Percentiles rank a stretch among this genome's conserved stretches.
These are phyloP conservation scores for Monilinia laxa DNA, from an alignment of 2,329 filamentous ascomycete genomes.

Conservation along the genomic window DNA sequence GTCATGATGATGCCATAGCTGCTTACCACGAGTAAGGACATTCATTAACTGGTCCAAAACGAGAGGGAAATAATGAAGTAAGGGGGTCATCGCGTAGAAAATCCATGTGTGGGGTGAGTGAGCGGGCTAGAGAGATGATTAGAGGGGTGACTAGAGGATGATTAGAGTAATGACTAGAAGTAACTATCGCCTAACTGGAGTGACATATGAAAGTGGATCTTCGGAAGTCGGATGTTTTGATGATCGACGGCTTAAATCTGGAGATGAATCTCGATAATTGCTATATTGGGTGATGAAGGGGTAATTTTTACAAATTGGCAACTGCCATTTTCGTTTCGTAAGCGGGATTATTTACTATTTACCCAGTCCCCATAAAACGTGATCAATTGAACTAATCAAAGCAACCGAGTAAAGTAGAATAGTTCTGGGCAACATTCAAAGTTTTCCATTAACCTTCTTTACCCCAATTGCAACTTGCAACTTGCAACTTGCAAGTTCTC, in stretches of 20 bases:
- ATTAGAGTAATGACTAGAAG: no score
- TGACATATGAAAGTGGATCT: not conserved
- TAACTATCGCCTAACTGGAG: not conserved
- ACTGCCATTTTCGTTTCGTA: not conserved
- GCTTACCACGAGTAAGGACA: no score
- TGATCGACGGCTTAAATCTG: not conserved
- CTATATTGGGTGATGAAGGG: not conserved
- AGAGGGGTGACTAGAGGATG: no score
- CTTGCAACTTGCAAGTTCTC: no score
- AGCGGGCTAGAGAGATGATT: no score
- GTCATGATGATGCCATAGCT: not conserved
- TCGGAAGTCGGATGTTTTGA: not conserved
- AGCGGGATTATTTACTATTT: not conserved
- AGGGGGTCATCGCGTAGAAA: not conserved
- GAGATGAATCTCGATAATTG: not conserved
- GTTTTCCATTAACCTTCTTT: not conserved
- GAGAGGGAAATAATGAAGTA: not conserved
- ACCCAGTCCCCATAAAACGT: not conserved
- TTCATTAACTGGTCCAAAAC: not conserved
- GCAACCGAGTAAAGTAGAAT: not conserved
- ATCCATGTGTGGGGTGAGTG: no score
- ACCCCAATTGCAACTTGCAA: no score
- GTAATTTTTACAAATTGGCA: constrained; percentile 1
- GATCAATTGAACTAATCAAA: not conserved
- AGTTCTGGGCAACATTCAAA: not conserved